Evolutionary conservation across 2,329 filamentous ascomycete species (phyloP).

Genomic region (Diplodia sapinea): DNA sequence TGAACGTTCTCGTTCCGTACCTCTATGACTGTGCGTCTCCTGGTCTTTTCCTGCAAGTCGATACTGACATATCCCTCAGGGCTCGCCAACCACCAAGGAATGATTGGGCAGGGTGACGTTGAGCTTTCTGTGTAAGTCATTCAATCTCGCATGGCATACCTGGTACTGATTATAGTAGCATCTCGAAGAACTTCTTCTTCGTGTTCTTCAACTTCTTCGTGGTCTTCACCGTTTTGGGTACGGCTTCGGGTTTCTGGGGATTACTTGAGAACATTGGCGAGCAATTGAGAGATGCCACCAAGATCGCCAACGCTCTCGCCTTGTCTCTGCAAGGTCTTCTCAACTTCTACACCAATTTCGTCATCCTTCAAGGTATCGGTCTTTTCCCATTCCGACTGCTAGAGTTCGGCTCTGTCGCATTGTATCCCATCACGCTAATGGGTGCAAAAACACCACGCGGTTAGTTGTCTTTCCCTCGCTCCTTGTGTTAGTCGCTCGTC

Average conservation of each 20-base stretch:
- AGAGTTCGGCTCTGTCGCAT: constrained; percentile 81
- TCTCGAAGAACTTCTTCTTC: constrained; percentile 99
- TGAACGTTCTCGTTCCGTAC: constrained; percentile 90
- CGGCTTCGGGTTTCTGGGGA: constrained; percentile 74
- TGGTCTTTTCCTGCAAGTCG: neutral
- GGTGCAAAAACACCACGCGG: constrained; percentile 81
- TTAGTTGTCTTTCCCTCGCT: constrained; percentile 36
- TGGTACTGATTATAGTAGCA: constrained; percentile 43
- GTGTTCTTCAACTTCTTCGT: constrained; percentile 99
- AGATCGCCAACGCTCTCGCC: constrained; percentile 77
- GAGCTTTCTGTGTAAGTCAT: constrained; percentile 74
- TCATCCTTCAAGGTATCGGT: constrained; percentile 91
- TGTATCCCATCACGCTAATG: constrained; percentile 82
- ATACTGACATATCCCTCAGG: constrained; percentile 45
- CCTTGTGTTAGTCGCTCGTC: neutral
- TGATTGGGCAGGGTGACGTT: constrained; percentile 92
- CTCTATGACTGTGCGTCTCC: constrained; percentile 77
- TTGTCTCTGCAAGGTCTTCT: constrained; percentile 74
- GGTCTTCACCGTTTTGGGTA: constrained; percentile 86
- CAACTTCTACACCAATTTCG: constrained; percentile 90
- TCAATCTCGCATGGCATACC: neutral
- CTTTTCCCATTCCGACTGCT: constrained; percentile 90
- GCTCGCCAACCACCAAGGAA: constrained; percentile 88
- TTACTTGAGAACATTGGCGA: constrained; percentile 70
- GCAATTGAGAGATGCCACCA: constrained; percentile 77